Conservation (phyloP, 1,284 basidiomycete species). For the Marasmius fiardii region DNA sequence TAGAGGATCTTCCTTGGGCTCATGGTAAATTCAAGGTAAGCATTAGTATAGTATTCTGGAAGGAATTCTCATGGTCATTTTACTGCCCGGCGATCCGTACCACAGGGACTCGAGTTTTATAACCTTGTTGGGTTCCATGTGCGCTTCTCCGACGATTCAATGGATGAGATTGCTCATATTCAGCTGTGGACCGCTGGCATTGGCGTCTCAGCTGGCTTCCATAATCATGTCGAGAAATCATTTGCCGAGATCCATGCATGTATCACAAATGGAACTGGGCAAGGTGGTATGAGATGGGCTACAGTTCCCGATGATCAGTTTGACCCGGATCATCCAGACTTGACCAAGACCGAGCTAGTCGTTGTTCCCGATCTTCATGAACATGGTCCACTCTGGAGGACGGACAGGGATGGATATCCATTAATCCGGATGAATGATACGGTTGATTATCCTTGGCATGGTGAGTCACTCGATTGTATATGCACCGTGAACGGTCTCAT, state of each 20-base stretch:
- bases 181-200: constrained; percentile 27
- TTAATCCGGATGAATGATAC: constrained; percentile 23
- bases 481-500: constrained; percentile 14
- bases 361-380: constrained; percentile 23
- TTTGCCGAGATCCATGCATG: constrained; percentile 23
- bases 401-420: constrained; percentile 12
- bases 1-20: constrained; percentile 24
- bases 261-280: constrained; percentile 25
- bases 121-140: constrained; percentile 28
- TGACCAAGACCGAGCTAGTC: constrained; percentile 18
- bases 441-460: constrained; percentile 30
- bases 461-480: not conserved
- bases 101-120: constrained; percentile 25
- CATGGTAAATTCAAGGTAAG: constrained; percentile 15
- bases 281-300: constrained; percentile 22
- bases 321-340: constrained; percentile 14
- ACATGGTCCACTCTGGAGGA: constrained; percentile 29
- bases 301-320: constrained; percentile 9
- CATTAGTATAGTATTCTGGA: not conserved
- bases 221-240: constrained; percentile 19
- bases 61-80: not conserved
- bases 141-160: constrained; percentile 23
- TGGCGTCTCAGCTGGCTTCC: constrained; percentile 18
- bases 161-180: constrained; percentile 22
- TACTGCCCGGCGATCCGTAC: constrained; percentile 13